Percentiles rank a stretch among this genome's conserved stretches.
Evolutionary conservation across 495 filamentous ascomycete genomes (phyloP).

Genomic region (Neurospora sp.): DNA sequence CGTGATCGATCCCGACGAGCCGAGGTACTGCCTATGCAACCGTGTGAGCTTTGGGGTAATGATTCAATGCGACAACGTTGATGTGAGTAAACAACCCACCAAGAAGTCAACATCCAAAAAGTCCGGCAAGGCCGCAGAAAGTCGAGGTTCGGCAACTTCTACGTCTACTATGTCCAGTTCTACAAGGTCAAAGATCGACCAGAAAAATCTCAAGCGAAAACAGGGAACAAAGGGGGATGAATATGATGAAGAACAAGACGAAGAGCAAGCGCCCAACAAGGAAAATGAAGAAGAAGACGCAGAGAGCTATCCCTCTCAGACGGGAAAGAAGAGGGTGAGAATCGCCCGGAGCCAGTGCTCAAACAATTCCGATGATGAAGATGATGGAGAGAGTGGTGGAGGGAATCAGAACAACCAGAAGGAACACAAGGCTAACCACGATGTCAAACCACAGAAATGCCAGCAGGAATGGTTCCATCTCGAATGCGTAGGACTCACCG

Average conservation of each 20-base stretch:
- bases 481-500: slow-evolving; percentile 68
- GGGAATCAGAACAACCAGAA: neutral
- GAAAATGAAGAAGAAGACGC: neutral
- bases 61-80: slow-evolving; percentile 86
- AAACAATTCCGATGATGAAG: neutral
- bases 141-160: neutral
- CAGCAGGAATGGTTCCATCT: slow-evolving; percentile 90
- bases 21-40: slow-evolving; percentile 82
- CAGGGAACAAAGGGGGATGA: neutral
- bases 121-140: neutral
- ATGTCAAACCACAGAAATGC: slow-evolving; percentile 40
- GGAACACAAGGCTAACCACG: slow-evolving; percentile 6
- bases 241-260: neutral
- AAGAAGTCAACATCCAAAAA: neutral
- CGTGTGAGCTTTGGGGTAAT: slow-evolving; percentile 88
- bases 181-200: neutral
- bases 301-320: neutral
- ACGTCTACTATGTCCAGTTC: neutral
- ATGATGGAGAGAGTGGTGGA: neutral
- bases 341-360: neutral
- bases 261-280: neutral
- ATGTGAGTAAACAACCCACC: slow-evolving; percentile 50
- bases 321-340: neutral
- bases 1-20: slow-evolving; percentile 77
- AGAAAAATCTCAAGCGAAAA: neutral